Evolutionary conservation across 371 early-diverging fungal genomes (phyloP).

Genomic region (Apophysomyces variabilis): DNA sequence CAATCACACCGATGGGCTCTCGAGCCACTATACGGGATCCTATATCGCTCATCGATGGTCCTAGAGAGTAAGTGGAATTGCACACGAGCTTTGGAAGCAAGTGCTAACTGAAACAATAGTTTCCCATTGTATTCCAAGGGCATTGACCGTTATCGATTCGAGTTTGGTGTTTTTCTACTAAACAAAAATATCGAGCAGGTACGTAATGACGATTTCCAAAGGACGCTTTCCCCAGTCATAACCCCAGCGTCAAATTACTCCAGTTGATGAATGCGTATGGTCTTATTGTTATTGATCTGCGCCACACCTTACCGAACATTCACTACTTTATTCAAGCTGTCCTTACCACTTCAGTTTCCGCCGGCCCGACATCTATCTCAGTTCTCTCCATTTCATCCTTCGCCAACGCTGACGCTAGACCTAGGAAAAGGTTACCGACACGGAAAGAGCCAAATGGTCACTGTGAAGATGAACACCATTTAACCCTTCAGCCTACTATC

Average conservation of each 20-base stretch:
- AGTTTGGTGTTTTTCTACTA: conserved; percentile 84
- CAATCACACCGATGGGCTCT: conserved; percentile 78
- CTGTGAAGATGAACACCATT: conserved; percentile 18
- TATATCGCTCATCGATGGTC: conserved; percentile 59
- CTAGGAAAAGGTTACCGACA: conserved; percentile 16
- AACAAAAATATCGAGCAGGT: conserved; percentile 90
- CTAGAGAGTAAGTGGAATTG: conserved; percentile 54
- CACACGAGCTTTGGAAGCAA: not conserved
- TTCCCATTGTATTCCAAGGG: conserved; percentile 81
- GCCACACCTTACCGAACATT: conserved; percentile 81
- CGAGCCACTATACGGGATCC: conserved; percentile 74
- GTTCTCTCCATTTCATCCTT: conserved; percentile 54
- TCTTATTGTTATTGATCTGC: conserved; percentile 72
- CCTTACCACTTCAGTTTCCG: conserved; percentile 56
- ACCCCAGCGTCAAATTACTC: not conserved
- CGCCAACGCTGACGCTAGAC: conserved; percentile 22
- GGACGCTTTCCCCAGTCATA: no score
- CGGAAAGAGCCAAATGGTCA: conserved; percentile 8
- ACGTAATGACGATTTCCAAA: conserved; percentile 8
- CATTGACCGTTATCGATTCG: conserved; percentile 73
- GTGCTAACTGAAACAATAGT: conserved; percentile 38
- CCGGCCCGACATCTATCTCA: conserved; percentile 49
- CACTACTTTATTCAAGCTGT: conserved; percentile 67
- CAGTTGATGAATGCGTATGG: conserved; percentile 80
- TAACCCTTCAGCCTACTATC: conserved; percentile 29